These are phyloP conservation scores for Albatrellus sp. DNA, from an alignment of 1,284 basidiomycete genomes.

Conservation along the genomic window DNA sequence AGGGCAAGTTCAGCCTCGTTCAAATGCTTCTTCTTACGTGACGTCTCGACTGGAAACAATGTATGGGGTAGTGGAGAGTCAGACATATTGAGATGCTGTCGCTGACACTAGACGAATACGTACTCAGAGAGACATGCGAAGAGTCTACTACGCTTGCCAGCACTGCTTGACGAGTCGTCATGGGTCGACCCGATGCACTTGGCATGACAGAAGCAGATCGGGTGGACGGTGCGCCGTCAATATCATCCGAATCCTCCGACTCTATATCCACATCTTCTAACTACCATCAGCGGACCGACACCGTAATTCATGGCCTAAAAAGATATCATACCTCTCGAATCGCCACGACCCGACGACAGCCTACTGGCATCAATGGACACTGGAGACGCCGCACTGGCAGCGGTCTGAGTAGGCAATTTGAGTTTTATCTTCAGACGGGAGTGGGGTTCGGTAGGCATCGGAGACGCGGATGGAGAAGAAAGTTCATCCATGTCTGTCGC, in stretches of 20 bases:
- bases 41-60: constrained; percentile 26
- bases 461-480: constrained; percentile 19
- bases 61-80: constrained; percentile 3
- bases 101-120: constrained; percentile 9
- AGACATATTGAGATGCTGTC: not conserved
- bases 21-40: constrained; percentile 63
- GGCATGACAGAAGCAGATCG: constrained; percentile 7
- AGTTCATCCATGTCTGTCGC: constrained; percentile 14
- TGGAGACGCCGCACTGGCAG: constrained; percentile 20
- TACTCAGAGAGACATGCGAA: constrained; percentile 51
- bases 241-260: constrained; percentile 36
- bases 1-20: constrained; percentile 78
- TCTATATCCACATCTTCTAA: constrained; percentile 33
- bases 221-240: constrained; percentile 13
- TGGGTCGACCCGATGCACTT: constrained; percentile 23
- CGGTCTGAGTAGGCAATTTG: constrained; percentile 35
- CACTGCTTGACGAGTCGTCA: constrained; percentile 66
- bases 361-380: constrained; percentile 12
- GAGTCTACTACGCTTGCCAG: constrained; percentile 54
- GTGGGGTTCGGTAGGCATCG: constrained; percentile 11
- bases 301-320: not conserved
- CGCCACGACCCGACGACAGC: constrained; percentile 11
- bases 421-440: constrained; percentile 47
- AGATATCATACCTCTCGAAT: not conserved
- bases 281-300: constrained; percentile 12